Conservation (phyloP, 768 basidiomycete genomes). For the Tricholoma saponaceum region DNA sequence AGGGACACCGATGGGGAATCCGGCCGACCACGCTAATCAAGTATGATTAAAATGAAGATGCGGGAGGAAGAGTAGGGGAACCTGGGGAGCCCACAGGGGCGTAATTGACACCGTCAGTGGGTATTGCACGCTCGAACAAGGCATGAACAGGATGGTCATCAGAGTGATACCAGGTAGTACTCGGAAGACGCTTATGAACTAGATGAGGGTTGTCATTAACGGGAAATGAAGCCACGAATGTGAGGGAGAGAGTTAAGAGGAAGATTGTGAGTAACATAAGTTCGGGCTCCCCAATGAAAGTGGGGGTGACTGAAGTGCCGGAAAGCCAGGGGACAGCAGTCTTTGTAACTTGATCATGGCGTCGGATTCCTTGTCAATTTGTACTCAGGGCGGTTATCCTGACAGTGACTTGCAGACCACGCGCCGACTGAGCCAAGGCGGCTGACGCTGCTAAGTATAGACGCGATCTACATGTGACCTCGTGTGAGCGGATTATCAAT, state of each 20-base stretch:
- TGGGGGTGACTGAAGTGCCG: no score
- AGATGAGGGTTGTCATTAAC: conserved; percentile 26
- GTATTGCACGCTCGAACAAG: conserved; percentile 55
- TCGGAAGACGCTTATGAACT: conserved; percentile 27
- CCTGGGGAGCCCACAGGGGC: conserved; percentile 57
- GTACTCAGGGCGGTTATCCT: no score
- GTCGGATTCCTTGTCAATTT: no score
- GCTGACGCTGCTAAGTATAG: no score
- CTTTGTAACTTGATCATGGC: no score
- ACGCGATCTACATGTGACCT: no score
- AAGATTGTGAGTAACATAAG: conserved; percentile 20
- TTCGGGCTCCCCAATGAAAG: background rate
- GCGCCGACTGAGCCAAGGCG: no score
- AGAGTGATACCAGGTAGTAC: conserved; percentile 57
- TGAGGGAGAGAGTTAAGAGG: conserved; percentile 21
- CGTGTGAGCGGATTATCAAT: no score
- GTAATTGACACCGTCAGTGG: conserved; percentile 45
- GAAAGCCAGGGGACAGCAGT: background rate
- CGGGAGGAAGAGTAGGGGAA: conserved; percentile 22
- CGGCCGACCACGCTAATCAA: conserved; percentile 52
- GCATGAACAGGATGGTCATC: conserved; percentile 53
- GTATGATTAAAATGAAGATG: background rate
- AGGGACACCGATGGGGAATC: conserved; percentile 52
- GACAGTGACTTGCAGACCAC: no score
- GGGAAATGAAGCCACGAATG: conserved; percentile 19